Evolutionary conservation across 2,329 filamentous ascomycete genomes (phyloP).

Genomic region (Neonectria ditissima): DNA sequence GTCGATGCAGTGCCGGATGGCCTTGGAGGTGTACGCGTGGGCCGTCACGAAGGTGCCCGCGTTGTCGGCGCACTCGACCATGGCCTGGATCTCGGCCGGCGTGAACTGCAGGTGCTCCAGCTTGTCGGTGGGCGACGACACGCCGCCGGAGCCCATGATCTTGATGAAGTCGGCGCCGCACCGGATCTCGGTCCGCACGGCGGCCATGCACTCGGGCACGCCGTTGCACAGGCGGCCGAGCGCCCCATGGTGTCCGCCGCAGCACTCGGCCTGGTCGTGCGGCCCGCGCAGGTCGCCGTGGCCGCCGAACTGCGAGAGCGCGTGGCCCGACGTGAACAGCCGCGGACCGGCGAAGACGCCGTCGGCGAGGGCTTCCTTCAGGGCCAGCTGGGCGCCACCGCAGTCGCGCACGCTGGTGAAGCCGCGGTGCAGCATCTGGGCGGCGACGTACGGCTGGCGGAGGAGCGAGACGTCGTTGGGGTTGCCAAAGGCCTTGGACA

Average conservation of each 20-base stretch:
- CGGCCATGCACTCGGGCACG: conserved; percentile 64
- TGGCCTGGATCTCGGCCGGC: conserved; percentile 64
- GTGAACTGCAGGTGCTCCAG: conserved; percentile 68
- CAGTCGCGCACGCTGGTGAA: conserved; percentile 70
- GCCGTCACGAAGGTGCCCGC: conserved; percentile 66
- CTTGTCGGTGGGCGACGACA: conserved; percentile 65
- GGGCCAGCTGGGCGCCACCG: conserved; percentile 64
- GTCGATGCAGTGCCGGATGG: conserved; percentile 62
- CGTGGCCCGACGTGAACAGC: conserved; percentile 65
- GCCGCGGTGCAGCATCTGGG: conserved; percentile 65
- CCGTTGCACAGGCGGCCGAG: conserved; percentile 64
- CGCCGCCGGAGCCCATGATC: conserved; percentile 70
- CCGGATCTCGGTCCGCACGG: conserved; percentile 65
- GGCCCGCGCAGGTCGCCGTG: conserved; percentile 63
- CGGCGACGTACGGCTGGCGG: conserved; percentile 59
- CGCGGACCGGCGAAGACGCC: conserved; percentile 65
- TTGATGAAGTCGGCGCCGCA: conserved; percentile 71
- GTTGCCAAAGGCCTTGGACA: conserved; percentile 43
- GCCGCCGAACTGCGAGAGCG: conserved; percentile 68
- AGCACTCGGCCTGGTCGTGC: conserved; percentile 56
- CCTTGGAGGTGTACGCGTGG: conserved; percentile 66
- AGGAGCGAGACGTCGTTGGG: conserved; percentile 53
- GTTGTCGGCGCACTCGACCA: conserved; percentile 61
- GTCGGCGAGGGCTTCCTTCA: conserved; percentile 67
- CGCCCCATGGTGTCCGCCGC: conserved; percentile 50